Conservation (phyloP, 1,284 basidiomycete species). For the Fomitopsis pinicola region DNA sequence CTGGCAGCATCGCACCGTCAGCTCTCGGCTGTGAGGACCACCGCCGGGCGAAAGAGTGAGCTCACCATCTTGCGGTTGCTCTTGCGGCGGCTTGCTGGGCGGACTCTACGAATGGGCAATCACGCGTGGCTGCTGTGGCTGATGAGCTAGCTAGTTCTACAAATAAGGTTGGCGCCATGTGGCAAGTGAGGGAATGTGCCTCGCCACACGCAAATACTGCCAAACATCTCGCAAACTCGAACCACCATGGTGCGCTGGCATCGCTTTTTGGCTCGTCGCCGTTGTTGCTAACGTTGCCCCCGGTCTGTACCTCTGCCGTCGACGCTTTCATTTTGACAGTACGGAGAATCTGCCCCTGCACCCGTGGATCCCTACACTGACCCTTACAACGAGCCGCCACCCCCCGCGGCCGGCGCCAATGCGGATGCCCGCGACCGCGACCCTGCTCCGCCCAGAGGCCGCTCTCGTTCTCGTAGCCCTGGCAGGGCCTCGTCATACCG, state of each 20-base stretch:
- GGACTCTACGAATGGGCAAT: constrained; percentile 16
- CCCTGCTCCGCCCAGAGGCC: constrained; percentile 45
- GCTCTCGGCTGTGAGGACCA: constrained; percentile 6
- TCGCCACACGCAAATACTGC: constrained; percentile 23
- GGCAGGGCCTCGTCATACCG: constrained; percentile 35
- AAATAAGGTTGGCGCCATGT: constrained; percentile 26
- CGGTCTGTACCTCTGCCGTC: constrained; percentile 1
- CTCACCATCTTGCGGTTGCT: constrained; percentile 78
- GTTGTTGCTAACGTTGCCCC: constrained; percentile 3
- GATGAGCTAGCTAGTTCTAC: constrained; percentile 55
- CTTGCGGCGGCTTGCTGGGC: constrained; percentile 48
- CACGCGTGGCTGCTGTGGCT: constrained; percentile 24
- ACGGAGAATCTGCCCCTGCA: constrained; percentile 54
- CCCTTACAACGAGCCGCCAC: constrained; percentile 65
- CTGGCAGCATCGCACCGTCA: constrained; percentile 37
- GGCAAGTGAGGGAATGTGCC: constrained; percentile 19
- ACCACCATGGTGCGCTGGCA: constrained; percentile 59
- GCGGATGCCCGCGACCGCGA: constrained; percentile 40
- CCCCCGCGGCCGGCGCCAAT: constrained; percentile 37
- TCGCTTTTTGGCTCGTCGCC: constrained; percentile 10
- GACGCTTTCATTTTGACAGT: constrained; percentile 31
- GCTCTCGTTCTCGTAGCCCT: constrained; percentile 66
- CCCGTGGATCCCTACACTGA: constrained; percentile 79
- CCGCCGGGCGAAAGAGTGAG: constrained; percentile 33
- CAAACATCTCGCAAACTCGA: constrained; percentile 26